Evolutionary conservation across 139 green algal species (phyloP), one percentile per base, ranked within the genome.

Genomic region (Chlamydomonas sp.): DNA sequence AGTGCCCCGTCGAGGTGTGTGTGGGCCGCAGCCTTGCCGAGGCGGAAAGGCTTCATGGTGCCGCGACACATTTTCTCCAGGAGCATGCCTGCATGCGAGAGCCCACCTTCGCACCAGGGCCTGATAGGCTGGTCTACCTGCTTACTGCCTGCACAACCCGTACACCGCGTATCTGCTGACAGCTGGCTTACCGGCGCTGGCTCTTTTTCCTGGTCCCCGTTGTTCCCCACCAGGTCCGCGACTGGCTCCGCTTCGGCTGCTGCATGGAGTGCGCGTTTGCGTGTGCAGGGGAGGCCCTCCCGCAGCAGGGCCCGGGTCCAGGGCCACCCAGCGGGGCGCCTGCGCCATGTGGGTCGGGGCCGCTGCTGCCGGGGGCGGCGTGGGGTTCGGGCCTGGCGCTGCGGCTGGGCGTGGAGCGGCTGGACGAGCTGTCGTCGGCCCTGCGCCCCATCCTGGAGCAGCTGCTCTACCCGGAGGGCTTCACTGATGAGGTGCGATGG

Each of bases 231-330:
- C 69, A 86, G 82, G 82, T 86, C 60, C 82, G 82, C 4, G 82
- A 86, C 82, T 86, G 82, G 82, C 71, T 86, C n/a, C 82, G 63
- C 0, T 71, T 71, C 61, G 82, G 82, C 71, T 79, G 71, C 82
- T 86, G 82, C 69, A 2, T 86, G 71, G 71, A 72, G 3, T 86
- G 82, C 71, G 82, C 82, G 5, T 80, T 61, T 31, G 71, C 18
- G 9, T 86, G 82, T 9, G 71, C 82, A 1, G 71, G 71, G 1
- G 71, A 80, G 82, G 20, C 4, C 9, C 20, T 15, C 61, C 20
- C 71, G 2, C 9, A 49, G 31, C 31, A 49, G 31, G 31, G 31
- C 31, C 31, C 31, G 31, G 31, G 31, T 49, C 31, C 31, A 49
- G 31, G 31, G 31, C 31, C 31, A 49, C 31, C 31, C 31, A 49